A percentile compares a stretch with the other conserved stretches of the same genome.
phyloP scores from a whole-genome alignment of 306 rosid species.

The Cicer bijugum region DNA sequence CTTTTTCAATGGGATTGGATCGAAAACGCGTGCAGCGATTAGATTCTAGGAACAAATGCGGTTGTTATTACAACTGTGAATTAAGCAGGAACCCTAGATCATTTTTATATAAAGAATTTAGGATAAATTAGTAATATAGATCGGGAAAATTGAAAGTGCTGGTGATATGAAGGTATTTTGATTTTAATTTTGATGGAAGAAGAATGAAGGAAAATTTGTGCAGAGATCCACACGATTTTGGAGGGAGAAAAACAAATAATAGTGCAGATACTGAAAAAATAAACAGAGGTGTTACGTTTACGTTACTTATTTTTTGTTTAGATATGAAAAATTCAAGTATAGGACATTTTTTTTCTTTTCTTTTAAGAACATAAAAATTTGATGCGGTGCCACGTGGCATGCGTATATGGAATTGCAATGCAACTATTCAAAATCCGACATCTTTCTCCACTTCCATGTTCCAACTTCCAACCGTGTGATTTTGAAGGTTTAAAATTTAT shows the following conservation, averaged over 20 bases:
- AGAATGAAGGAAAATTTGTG: constrained; percentile 36
- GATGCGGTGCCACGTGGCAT: too few relatives aligned
- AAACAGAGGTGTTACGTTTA: too few relatives aligned
- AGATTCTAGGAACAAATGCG: constrained; percentile 39
- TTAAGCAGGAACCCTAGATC: constrained; percentile 60
- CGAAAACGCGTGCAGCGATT: constrained; percentile 33
- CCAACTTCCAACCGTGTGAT: too few relatives aligned
- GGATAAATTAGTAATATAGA: constrained; percentile 12
- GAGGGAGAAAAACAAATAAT: constrained; percentile 45
- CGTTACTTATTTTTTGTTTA: too few relatives aligned
- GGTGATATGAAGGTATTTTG: constrained; percentile 44
- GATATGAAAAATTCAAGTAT: too few relatives aligned
- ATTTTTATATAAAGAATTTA: constrained; percentile 14
- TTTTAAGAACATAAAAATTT: too few relatives aligned
- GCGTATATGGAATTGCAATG: too few relatives aligned
- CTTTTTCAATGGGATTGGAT: constrained; percentile 43
- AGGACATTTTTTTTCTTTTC: too few relatives aligned
- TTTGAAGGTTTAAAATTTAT: too few relatives aligned
- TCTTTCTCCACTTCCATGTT: too few relatives aligned
- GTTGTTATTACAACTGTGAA: constrained; percentile 27
- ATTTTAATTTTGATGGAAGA: background rate
- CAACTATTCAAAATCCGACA: too few relatives aligned
- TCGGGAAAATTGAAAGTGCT: constrained; percentile 21
- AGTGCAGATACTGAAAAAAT: background rate
- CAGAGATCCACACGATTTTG: constrained; percentile 59